Evolutionary conservation across 257 asterid species (phyloP).

Genomic region (Parsonsia alboflavescens): DNA sequence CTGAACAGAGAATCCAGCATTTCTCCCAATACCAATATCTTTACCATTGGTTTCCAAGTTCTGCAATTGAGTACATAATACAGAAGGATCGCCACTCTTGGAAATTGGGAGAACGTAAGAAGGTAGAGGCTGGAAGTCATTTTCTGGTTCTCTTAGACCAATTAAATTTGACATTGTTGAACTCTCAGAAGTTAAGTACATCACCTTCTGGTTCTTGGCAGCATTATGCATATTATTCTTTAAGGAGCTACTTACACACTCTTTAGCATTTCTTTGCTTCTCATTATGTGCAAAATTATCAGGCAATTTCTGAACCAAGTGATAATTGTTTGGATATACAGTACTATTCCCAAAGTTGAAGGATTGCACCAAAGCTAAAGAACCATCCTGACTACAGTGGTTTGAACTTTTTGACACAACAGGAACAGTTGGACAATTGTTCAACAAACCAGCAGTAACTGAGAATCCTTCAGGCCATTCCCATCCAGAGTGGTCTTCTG

Average conservation of each 20-base stretch:
- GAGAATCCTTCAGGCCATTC: constrained; percentile 61
- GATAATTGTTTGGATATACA: constrained; percentile 26
- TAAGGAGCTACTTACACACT: constrained; percentile 21
- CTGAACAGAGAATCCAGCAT: constrained; percentile 21
- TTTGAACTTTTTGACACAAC: constrained; percentile 23
- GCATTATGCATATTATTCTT: constrained; percentile 21
- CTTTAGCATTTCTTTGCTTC: constrained; percentile 24
- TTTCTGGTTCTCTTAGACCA: constrained; percentile 21
- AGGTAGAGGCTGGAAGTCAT: constrained; percentile 27
- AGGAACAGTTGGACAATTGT: constrained; percentile 21
- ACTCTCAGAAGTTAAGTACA: constrained; percentile 10
- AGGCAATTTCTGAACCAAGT: constrained; percentile 19
- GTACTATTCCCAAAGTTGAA: constrained; percentile 18
- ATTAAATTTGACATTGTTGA: constrained; percentile 24
- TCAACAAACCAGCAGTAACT: constrained; percentile 23
- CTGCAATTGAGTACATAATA: constrained; percentile 21
- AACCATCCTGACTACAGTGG: constrained; percentile 19
- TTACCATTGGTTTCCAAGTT: constrained; percentile 24
- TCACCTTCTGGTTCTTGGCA: constrained; percentile 23
- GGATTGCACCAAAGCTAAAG: constrained; percentile 28
- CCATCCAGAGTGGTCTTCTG: constrained; percentile 55
- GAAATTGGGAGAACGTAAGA: constrained; percentile 20
- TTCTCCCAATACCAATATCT: constrained; percentile 22
- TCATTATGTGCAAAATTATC: constrained; percentile 19
- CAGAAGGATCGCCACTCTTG: constrained; percentile 26